Conservation (phyloP, 768 basidiomycete genomes). For the Kwoniella botswanensis region DNA sequence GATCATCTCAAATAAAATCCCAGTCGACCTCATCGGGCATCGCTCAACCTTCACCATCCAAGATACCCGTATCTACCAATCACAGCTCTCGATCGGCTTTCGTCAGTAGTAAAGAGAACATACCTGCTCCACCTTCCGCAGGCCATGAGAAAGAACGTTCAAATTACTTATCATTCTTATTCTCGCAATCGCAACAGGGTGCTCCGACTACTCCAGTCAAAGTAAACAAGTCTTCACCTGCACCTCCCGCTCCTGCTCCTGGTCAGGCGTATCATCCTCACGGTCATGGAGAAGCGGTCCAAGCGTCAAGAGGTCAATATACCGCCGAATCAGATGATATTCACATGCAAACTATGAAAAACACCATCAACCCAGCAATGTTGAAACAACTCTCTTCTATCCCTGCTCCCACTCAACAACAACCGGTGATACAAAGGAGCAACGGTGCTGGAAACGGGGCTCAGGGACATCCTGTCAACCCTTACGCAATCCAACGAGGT, state of each 20-base stretch:
- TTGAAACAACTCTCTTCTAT: slow-evolving; percentile 46
- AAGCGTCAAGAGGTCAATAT: slow-evolving; percentile 9
- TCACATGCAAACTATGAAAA: slow-evolving; percentile 79
- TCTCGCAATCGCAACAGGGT: slow-evolving; percentile 37
- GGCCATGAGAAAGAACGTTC: slow-evolving; percentile 35
- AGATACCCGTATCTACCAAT: slow-evolving; percentile 53
- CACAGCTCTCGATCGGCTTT: slow-evolving; percentile 29
- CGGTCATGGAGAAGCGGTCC: slow-evolving; percentile 5
- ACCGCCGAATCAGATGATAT: slow-evolving; percentile 62
- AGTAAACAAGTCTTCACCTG: slow-evolving; percentile 44
- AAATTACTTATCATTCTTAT: slow-evolving; percentile 52
- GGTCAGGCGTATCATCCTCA: slow-evolving; percentile 26
- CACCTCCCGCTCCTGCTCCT: slow-evolving; percentile 26
- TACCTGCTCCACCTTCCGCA: slow-evolving; percentile 10
- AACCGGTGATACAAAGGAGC: slow-evolving; percentile 11
- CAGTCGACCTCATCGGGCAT: slow-evolving; percentile 19
- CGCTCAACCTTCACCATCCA: slow-evolving; percentile 47
- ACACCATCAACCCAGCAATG: slow-evolving; percentile 50
- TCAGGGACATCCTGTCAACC: slow-evolving; percentile 26
- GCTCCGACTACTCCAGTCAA: slow-evolving; percentile 52
- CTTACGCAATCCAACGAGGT: slow-evolving; percentile 34
- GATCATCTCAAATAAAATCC: slow-evolving; percentile 35
- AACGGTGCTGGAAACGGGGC: not conserved
- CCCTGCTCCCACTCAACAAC: slow-evolving; percentile 27
- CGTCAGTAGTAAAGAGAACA: slow-evolving; percentile 36